phyloP scores from a whole-genome alignment of 371 early-diverging fungal species.

The Phascolomyces articulosus region DNA sequence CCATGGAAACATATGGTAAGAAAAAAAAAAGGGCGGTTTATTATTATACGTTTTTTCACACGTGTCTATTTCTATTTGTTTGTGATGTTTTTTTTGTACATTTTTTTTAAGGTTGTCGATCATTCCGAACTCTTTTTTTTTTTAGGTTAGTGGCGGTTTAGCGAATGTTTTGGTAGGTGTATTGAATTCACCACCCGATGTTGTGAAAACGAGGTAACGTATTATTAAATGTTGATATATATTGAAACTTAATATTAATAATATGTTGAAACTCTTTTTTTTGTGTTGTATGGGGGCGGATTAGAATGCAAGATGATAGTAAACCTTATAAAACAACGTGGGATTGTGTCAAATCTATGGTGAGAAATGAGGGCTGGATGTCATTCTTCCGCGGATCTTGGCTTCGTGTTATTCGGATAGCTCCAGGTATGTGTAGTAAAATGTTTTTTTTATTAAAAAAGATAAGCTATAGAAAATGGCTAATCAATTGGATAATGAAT shows the following conservation, averaged over 20 bases:
- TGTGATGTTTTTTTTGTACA: too few species aligned
- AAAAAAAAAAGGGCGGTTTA: background rate
- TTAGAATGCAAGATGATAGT: slow-evolving; percentile 59
- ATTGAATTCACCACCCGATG: slow-evolving; percentile 54
- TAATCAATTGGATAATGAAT: background rate
- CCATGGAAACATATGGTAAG: slow-evolving; percentile 56
- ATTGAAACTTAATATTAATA: too few species aligned
- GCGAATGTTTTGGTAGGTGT: slow-evolving; percentile 57
- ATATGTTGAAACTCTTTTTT: too few species aligned
- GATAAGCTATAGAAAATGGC: background rate
- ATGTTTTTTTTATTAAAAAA: background rate
- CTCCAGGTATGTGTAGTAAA: slow-evolving; percentile 41
- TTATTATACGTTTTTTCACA: background rate
- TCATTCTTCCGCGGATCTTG: slow-evolving; percentile 55
- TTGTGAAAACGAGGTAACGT: slow-evolving; percentile 44
- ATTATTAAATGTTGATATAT: background rate
- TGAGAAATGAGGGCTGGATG: slow-evolving; percentile 38
- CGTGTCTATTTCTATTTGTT: background rate
- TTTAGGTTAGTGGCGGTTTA: slow-evolving; percentile 46
- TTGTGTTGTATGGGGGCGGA: too few species aligned
- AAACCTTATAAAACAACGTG: slow-evolving; percentile 40
- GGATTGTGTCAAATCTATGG: slow-evolving; percentile 46
- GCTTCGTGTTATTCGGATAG: slow-evolving; percentile 54
- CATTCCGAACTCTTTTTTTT: background rate
- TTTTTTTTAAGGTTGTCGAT: background rate